Evolutionary conservation across 352 stramenopile species (phyloP), one percentile per base, ranked within the genome.

Genomic region (Phytopythium aichiense): DNA sequence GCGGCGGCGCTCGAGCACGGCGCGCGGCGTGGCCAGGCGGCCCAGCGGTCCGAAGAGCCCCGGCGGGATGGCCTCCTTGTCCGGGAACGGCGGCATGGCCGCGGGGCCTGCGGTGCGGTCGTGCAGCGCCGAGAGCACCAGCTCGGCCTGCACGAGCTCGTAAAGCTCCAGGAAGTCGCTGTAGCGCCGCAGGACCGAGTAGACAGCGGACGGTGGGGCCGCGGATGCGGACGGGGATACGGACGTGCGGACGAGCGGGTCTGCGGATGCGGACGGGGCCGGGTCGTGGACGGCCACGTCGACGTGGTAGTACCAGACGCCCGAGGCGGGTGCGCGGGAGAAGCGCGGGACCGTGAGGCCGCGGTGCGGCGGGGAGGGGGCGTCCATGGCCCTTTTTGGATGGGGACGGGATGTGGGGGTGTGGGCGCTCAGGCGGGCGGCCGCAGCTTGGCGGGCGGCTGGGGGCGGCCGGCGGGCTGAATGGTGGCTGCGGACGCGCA

Each of bases 251-350:
- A 51, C 45, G 45, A 7, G 42, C n/a, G n/a, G n/a, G n/a, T n/a
- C n/a, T n/a, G n/a, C n/a, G n/a, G 9, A 23, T 2, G n/a, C 22
- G 45, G 63, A 57, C 30, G 7, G 46, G 46, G 46, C 16, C 16
- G 38, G 66, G 46, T 64, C 30, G 45, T 73, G 69, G 30, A 67
- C 61, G 25, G 73, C 66, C 28, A 91, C 81, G 65, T 89, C 79
- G 25, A 91, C 74, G 53, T 76, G 81, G 61, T 89, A 91, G 63
- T 83, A 91, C 76, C 77, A 91, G 16, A 91, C 76, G 57, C 81
- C 72, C 1, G 74, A 77, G 52, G 50, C 52, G 38, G 75, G 56
- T 12, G 68, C 72, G 28, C 72, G 69, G 42, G 77, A 72, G 77
- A 81, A 85, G 48, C 75, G 69, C 40, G 80, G 70, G 61, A 89